A percentile compares a stretch with the other conserved stretches of the same genome.
phyloP scores from a whole-genome alignment of 257 asterid genomes.

The Fraxinus pennsylvanica region DNA sequence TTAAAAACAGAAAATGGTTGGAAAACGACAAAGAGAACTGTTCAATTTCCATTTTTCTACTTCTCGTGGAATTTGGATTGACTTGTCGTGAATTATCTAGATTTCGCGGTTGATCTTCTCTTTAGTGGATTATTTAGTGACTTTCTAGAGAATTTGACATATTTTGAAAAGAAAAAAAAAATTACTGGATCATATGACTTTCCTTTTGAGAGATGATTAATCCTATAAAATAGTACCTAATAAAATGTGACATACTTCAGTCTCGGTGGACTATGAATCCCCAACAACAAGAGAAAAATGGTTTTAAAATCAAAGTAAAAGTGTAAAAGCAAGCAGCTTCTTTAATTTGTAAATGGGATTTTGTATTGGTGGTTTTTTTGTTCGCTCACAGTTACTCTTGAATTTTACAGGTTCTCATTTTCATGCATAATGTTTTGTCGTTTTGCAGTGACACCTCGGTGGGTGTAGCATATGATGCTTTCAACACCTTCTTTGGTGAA shows the following conservation, averaged over 20 bases:
- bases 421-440: slow-evolving; percentile 22
- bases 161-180: not conserved
- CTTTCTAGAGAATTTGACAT: not conserved
- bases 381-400: not conserved
- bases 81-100: too few relatives aligned
- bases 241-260: slow-evolving; percentile 1
- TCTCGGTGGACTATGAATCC: slow-evolving; percentile 3
- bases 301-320: not conserved
- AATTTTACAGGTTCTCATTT: not conserved
- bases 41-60: too few relatives aligned
- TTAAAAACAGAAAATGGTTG: too few relatives aligned
- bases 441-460: slow-evolving; percentile 66
- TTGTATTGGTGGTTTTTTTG: not conserved
- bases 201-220: not conserved
- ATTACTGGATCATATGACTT: not conserved
- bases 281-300: not conserved
- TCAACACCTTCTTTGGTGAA: slow-evolving; percentile 86
- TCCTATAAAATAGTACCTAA: not conserved
- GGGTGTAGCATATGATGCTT: slow-evolving; percentile 77
- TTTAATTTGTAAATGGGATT: too few relatives aligned
- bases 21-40: too few relatives aligned
- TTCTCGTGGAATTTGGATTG: too few relatives aligned
- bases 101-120: not conserved
- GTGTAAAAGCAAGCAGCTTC: too few relatives aligned
- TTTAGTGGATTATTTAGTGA: not conserved